Evolutionary conservation across 495 filamentous ascomycete species (phyloP).

Genomic region (Penicillium arizonense): DNA sequence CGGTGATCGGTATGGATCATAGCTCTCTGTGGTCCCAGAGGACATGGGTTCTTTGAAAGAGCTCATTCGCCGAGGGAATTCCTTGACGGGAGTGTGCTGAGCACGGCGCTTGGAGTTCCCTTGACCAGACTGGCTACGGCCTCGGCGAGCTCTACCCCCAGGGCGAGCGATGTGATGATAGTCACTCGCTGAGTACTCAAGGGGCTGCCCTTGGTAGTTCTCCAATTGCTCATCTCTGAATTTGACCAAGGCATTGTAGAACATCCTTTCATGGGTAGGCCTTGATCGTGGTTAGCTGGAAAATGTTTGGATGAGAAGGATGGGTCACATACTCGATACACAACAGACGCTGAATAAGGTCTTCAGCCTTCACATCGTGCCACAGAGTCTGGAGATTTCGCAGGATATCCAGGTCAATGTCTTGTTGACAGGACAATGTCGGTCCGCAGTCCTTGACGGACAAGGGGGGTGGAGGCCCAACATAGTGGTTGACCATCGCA

Average conservation of each 20-base stretch:
- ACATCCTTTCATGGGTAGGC: conserved; percentile 82
- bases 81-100: conserved; percentile 69
- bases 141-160: conserved; percentile 13
- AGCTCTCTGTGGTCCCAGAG: conserved; percentile 55
- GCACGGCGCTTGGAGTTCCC: conserved; percentile 57
- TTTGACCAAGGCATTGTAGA: conserved; percentile 79
- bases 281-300: conserved; percentile 37
- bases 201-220: conserved; percentile 69
- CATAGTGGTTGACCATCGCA: conserved; percentile 45
- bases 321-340: conserved; percentile 61
- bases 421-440: conserved; percentile 46
- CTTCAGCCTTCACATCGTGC: conserved; percentile 75
- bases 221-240: conserved; percentile 81
- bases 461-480: conserved; percentile 54
- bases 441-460: conserved; percentile 53
- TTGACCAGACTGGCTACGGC: conserved; percentile 15
- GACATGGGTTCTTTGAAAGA: conserved; percentile 48
- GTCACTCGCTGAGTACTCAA: conserved; percentile 81
- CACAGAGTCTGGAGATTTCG: conserved; percentile 83
- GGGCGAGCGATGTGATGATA: conserved; percentile 71
- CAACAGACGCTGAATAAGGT: conserved; percentile 63
- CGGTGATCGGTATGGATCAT: conserved; percentile 82
- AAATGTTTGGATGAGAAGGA: background rate
- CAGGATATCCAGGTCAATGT: conserved; percentile 76
- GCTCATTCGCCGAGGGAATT: conserved; percentile 43